Evolutionary conservation across 2,329 filamentous ascomycete species (phyloP).

Genomic region (Pseudogymnoascus pannorum): DNA sequence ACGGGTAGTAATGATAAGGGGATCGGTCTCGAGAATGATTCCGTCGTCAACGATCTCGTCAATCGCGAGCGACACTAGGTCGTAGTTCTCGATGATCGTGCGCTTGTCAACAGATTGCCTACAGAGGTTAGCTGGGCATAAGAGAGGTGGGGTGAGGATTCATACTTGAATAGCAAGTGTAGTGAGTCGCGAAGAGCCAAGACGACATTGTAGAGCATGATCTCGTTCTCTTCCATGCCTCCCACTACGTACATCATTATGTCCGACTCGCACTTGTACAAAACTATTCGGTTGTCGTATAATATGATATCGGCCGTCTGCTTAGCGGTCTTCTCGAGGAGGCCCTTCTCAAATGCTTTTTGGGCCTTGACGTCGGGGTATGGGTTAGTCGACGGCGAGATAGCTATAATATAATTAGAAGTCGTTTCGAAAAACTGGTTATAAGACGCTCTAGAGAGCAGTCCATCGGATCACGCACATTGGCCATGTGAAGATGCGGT

Average conservation of each 20-base stretch:
- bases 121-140: background rate
- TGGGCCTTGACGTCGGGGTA: constrained; percentile 89
- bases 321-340: constrained; percentile 93
- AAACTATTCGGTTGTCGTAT: constrained; percentile 91
- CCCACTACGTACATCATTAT: constrained; percentile 95
- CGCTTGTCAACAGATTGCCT: constrained; percentile 96
- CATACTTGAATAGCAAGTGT: constrained; percentile 86
- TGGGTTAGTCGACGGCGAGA: constrained; percentile 54
- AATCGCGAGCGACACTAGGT: constrained; percentile 85
- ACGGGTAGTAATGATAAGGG: constrained; percentile 83
- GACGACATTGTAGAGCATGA: constrained; percentile 90
- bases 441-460: background rate
- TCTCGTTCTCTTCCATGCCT: constrained; percentile 88
- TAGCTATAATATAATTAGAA: constrained; percentile 27
- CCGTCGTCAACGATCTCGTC: constrained; percentile 95
- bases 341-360: constrained; percentile 92
- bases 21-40: constrained; percentile 95
- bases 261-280: constrained; percentile 97
- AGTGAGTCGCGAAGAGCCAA: constrained; percentile 84
- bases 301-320: constrained; percentile 93
- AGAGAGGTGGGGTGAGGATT: constrained; percentile 11
- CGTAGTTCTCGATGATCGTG: constrained; percentile 97
- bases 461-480: constrained; percentile 9
- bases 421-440: background rate
- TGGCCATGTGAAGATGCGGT: constrained; percentile 28